Conservation (phyloP, 768 basidiomycete genomes). For the Phylloporus sp. region DNA sequence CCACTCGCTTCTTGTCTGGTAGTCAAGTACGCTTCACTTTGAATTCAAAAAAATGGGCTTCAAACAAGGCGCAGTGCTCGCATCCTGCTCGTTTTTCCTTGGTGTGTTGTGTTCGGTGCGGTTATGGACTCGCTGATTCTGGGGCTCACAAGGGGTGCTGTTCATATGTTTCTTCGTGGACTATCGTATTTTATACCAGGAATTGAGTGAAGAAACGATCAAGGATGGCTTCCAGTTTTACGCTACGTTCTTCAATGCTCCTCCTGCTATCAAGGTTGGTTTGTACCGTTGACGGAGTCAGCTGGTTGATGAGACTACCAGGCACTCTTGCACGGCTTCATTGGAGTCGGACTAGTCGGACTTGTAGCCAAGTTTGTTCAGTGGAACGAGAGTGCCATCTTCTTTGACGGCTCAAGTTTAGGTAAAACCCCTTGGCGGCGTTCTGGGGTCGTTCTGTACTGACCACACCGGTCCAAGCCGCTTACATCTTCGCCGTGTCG, state of each 20-base stretch:
- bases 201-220: conserved; percentile 58
- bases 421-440: conserved; percentile 46
- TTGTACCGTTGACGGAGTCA: neutral
- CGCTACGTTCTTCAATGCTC: conserved; percentile 87
- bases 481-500: conserved; percentile 70
- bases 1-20: neutral
- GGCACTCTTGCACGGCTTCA: conserved; percentile 85
- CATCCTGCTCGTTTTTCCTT: conserved; percentile 85
- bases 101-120: conserved; percentile 46
- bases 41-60: conserved; percentile 64
- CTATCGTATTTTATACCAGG: conserved; percentile 74
- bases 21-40: neutral
- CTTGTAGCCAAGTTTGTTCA: conserved; percentile 75
- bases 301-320: conserved; percentile 25
- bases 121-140: conserved; percentile 6
- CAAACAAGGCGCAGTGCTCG: conserved; percentile 82
- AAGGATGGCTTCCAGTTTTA: conserved; percentile 88
- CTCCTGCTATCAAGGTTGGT: conserved; percentile 86
- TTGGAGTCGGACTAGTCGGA: conserved; percentile 72
- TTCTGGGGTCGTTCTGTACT: conserved; percentile 3
- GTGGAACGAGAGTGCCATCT: conserved; percentile 92
- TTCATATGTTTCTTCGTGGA: conserved; percentile 88
- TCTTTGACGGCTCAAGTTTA: conserved; percentile 88
- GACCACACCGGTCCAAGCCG: conserved; percentile 42
- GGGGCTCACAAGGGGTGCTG: conserved; percentile 52